Evolutionary conservation across 371 early-diverging fungal genomes (phyloP).

Genomic region (Mucor racemosus): DNA sequence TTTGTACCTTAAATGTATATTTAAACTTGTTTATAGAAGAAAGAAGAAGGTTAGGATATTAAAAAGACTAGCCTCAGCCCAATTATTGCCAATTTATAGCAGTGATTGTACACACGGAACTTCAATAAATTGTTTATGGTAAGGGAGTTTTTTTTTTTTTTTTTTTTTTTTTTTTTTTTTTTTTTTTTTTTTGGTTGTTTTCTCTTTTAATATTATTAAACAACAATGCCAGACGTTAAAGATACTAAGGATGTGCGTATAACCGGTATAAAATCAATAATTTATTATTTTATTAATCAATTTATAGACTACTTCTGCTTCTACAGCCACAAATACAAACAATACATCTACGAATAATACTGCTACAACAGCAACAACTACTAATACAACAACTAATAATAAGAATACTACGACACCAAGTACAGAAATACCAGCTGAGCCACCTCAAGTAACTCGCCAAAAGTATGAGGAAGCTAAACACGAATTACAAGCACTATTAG

Average conservation of each 20-base stretch:
- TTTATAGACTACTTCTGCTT: background rate
- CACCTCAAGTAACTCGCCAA: conserved; percentile 56
- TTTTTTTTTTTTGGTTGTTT: background rate
- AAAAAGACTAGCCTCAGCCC: conserved; percentile 3
- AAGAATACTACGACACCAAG: conserved; percentile 11
- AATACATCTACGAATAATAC: background rate
- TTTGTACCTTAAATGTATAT: background rate
- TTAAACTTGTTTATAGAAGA: background rate
- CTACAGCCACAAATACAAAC: background rate
- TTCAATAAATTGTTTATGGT: background rate
- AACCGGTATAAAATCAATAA: background rate
- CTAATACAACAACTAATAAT: background rate
- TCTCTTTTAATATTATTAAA: background rate
- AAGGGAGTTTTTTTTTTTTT: background rate
- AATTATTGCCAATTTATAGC: background rate
- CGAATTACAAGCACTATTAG: conserved; percentile 60
- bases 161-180: background rate
- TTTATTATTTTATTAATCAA: background rate
- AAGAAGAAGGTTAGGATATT: conserved; percentile 1
- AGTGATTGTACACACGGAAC: background rate
- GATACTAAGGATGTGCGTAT: conserved; percentile 1
- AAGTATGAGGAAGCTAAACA: conserved; percentile 65
- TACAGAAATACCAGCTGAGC: conserved; percentile 34
- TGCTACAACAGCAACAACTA: background rate
- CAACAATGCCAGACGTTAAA: conserved; percentile 18